These are phyloP conservation scores for Marasmius sp. DNA, from an alignment of 1,284 basidiomycete genomes.

Conservation along the genomic window DNA sequence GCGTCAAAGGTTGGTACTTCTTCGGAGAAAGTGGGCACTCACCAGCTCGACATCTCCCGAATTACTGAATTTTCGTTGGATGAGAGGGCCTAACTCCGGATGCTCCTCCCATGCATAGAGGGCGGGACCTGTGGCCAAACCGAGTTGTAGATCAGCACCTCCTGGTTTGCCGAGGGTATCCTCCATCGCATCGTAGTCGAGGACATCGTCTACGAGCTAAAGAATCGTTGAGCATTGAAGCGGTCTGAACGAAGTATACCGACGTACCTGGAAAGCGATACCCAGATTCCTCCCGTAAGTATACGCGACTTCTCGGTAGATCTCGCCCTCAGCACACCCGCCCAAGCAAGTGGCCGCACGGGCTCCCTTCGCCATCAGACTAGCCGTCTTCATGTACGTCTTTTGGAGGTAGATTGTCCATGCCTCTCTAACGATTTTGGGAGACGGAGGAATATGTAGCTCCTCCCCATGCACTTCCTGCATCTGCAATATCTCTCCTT, in stretches of 20 bases:
- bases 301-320: conserved; percentile 94
- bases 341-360: conserved; percentile 89
- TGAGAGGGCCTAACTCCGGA: conserved; percentile 69
- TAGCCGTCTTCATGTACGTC: conserved; percentile 96
- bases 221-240: conserved; percentile 6
- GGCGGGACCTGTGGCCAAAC: conserved; percentile 89
- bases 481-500: conserved; percentile 95
- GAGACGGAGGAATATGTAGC: conserved; percentile 18
- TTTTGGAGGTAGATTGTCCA: conserved; percentile 92
- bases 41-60: conserved; percentile 84
- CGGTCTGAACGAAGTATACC: conserved; percentile 2
- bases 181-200: conserved; percentile 78
- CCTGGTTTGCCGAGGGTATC: conserved; percentile 81
- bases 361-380: conserved; percentile 92
- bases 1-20: background rate
- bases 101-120: conserved; percentile 95
- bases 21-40: conserved; percentile 19
- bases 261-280: conserved; percentile 88
- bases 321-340: conserved; percentile 78
- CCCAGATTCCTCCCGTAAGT: conserved; percentile 89
- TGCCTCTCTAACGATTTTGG: conserved; percentile 33
- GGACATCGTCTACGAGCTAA: conserved; percentile 86
- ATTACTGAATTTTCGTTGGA: background rate
- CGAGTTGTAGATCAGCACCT: conserved; percentile 84
- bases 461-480: conserved; percentile 42